These are phyloP conservation scores for Podospora comata DNA, from an alignment of 495 filamentous ascomycete genomes.

Conservation along the genomic window DNA sequence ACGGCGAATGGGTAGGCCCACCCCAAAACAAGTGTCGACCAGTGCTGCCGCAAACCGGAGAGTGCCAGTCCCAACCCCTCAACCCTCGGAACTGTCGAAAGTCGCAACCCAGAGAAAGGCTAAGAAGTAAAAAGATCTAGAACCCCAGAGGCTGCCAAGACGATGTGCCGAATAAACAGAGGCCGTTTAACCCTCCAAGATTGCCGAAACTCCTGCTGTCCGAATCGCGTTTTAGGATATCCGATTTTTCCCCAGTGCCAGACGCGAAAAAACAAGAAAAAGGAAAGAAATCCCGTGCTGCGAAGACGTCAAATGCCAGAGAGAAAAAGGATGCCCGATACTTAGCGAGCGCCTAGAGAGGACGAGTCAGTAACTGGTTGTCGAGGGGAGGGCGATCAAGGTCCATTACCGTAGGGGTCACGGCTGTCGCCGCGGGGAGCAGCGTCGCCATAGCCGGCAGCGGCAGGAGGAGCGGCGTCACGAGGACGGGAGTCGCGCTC, in stretches of 20 bases:
- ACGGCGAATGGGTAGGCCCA: background rate
- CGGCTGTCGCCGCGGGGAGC: constrained; percentile 61
- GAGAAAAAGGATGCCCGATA: constrained; percentile 4
- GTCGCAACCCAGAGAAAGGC: constrained; percentile 30
- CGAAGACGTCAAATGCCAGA: constrained; percentile 20
- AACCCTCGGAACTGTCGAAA: constrained; percentile 30
- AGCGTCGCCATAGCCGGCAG: constrained; percentile 53
- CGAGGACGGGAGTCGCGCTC: constrained; percentile 48
- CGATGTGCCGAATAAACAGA: constrained; percentile 31
- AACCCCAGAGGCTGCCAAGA: constrained; percentile 11
- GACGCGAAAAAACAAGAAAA: constrained; percentile 29
- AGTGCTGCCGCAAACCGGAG: constrained; percentile 32
- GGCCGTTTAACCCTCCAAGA: constrained; percentile 34
- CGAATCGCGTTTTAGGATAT: constrained; percentile 37
- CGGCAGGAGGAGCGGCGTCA: constrained; percentile 46
- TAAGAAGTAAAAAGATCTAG: constrained; percentile 29
- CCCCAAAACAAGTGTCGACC: constrained; percentile 33
- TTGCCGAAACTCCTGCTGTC: constrained; percentile 40
- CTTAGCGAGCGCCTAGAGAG: constrained; percentile 22
- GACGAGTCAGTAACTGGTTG: background rate
- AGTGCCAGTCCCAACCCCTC: constrained; percentile 19
- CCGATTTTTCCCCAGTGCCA: constrained; percentile 38
- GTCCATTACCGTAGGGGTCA: constrained; percentile 38
- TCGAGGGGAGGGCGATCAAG: background rate
- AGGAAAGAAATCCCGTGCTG: constrained; percentile 30